Evolutionary conservation across 345 rosid genomes (phyloP).

Genomic region (Brassica cretica): DNA sequence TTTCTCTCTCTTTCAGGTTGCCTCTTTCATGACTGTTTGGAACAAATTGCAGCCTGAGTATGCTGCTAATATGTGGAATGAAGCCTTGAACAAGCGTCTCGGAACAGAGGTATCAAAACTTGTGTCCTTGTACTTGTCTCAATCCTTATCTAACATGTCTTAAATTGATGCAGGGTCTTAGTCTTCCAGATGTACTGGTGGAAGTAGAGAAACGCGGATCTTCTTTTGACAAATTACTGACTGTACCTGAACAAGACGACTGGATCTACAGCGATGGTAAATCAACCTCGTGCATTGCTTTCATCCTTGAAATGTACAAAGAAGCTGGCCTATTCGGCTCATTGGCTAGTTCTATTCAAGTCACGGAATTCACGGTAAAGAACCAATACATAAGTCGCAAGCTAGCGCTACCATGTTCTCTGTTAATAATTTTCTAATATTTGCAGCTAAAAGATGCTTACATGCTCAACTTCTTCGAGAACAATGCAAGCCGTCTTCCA

Average conservation of each 20-base stretch:
- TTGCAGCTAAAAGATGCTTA: constrained; percentile 89
- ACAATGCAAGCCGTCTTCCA: constrained; percentile 74
- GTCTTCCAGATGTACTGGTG: constrained; percentile 75
- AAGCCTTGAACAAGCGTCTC: constrained; percentile 89
- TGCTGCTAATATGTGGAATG: constrained; percentile 96
- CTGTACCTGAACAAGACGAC: constrained; percentile 86
- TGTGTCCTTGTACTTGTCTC: neutral
- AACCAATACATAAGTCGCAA: neutral
- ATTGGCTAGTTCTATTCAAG: constrained; percentile 64
- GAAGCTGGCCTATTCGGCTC: constrained; percentile 85
- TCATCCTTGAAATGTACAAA: constrained; percentile 90
- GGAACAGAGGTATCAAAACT: constrained; percentile 71
- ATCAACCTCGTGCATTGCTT: constrained; percentile 90
- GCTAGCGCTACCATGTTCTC: neutral
- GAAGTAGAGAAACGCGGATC: constrained; percentile 86
- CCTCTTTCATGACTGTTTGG: constrained; percentile 96
- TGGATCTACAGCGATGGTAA: constrained; percentile 92
- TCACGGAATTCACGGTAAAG: constrained; percentile 90
- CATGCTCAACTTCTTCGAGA: constrained; percentile 67
- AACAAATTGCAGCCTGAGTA: constrained; percentile 80
- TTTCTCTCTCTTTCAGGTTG: constrained; percentile 51
- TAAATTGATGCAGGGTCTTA: constrained; percentile 57
- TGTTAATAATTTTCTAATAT: neutral
- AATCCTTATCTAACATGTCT: constrained; percentile 1
- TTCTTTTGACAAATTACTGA: constrained; percentile 73